Conservation (phyloP, 352 stramenopile genomes). For the Phytophthora uliginosa region DNA sequence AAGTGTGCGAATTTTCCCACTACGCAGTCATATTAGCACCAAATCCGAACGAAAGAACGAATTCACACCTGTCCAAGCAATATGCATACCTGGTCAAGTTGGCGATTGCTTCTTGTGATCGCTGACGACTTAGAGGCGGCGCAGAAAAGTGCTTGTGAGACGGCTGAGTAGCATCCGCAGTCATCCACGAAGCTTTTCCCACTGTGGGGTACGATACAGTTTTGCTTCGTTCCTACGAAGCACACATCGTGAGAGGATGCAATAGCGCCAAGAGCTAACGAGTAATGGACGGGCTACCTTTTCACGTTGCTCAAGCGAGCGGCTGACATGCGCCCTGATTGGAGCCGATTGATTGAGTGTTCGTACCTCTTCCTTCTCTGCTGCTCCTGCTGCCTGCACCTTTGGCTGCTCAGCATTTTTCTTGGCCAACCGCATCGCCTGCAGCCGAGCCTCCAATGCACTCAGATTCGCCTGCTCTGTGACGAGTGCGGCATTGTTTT, state of each 20-base stretch:
- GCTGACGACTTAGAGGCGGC: slow-evolving; percentile 55
- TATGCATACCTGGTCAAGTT: slow-evolving; percentile 64
- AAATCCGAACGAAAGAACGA: background rate
- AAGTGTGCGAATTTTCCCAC: slow-evolving; percentile 67
- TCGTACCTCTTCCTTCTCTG: slow-evolving; percentile 24
- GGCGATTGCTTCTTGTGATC: slow-evolving; percentile 67
- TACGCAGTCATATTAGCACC: slow-evolving; percentile 31
- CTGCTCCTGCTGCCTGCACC: slow-evolving; percentile 9
- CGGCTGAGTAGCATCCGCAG: slow-evolving; percentile 21
- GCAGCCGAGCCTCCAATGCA: slow-evolving; percentile 64
- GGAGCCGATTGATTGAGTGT: slow-evolving; percentile 6
- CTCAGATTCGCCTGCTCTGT: slow-evolving; percentile 26
- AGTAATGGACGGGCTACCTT: slow-evolving; percentile 30
- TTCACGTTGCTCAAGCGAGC: slow-evolving; percentile 20
- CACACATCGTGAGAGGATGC: background rate
- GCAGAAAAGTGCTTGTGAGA: slow-evolving; percentile 22
- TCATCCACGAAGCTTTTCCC: slow-evolving; percentile 75
- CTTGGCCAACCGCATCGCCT: slow-evolving; percentile 58
- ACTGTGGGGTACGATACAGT: slow-evolving; percentile 68
- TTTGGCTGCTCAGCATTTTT: slow-evolving; percentile 34
- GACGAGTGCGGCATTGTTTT: slow-evolving; percentile 17
- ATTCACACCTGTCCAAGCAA: background rate
- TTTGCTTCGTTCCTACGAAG: slow-evolving; percentile 38
- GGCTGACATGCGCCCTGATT: slow-evolving; percentile 6
- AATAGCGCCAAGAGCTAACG: background rate